phyloP scores from a whole-genome alignment of 805 yeast genomes.

The Starmera caribaea region DNA sequence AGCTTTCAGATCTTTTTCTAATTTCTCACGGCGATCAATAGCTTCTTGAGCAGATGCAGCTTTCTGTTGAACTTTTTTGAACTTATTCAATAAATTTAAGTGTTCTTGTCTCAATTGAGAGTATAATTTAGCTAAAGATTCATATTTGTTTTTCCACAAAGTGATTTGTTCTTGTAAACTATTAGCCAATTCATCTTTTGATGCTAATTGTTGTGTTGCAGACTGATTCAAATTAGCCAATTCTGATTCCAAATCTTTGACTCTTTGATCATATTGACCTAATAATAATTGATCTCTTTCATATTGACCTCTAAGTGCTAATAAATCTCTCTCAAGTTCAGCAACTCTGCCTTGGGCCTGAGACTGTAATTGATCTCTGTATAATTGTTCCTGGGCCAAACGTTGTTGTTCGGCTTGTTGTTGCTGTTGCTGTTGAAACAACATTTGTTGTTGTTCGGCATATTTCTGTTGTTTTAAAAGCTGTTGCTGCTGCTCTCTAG shows the following conservation, averaged over 20 bases:
- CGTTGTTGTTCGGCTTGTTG: slow-evolving; percentile 61
- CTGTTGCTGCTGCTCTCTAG: slow-evolving; percentile 55
- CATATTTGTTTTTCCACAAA: slow-evolving; percentile 81
- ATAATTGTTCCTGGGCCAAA: slow-evolving; percentile 58
- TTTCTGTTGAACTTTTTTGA: slow-evolving; percentile 75
- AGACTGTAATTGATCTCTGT: slow-evolving; percentile 57
- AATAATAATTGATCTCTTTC: slow-evolving; percentile 78
- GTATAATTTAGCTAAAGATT: slow-evolving; percentile 79
- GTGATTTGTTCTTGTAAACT: slow-evolving; percentile 64
- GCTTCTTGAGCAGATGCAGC: slow-evolving; percentile 89
- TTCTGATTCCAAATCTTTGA: slow-evolving; percentile 72
- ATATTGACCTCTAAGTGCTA: slow-evolving; percentile 67
- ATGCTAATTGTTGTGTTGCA: slow-evolving; percentile 61
- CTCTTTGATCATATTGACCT: slow-evolving; percentile 81
- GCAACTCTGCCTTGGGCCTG: slow-evolving; percentile 74
- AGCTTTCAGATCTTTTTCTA: slow-evolving; percentile 75
- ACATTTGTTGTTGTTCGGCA: slow-evolving; percentile 59
- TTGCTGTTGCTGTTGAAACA: slow-evolving; percentile 64
- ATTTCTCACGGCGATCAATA: slow-evolving; percentile 67
- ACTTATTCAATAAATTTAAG: slow-evolving; percentile 63
- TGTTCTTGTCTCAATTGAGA: slow-evolving; percentile 91
- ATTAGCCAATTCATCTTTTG: slow-evolving; percentile 65
- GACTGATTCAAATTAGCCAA: slow-evolving; percentile 48
- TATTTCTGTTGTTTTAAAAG: slow-evolving; percentile 56
- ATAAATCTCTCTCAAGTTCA: slow-evolving; percentile 72